Base-by-base conservation (phyloP, 192 early-diverging fungal species). In the Backusella macrospora region DNA sequence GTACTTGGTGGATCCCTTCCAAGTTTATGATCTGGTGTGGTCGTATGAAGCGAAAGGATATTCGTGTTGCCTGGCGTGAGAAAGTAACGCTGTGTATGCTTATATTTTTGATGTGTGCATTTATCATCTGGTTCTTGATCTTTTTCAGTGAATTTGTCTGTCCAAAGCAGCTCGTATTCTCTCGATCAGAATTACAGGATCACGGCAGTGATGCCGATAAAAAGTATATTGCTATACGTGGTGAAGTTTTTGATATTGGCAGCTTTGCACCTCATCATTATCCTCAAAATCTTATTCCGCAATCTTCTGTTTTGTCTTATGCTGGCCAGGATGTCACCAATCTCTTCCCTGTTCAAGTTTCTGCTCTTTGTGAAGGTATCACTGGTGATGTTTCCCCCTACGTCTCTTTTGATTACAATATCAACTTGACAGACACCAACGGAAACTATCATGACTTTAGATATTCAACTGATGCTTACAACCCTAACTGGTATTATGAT, bases 31-130 rank as follows among this genome's bases (percentile, higher is more conserved):
- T 74, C 0, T 78, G 74, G 46, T 90, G 91, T 79, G 94, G 90
- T 66, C 81, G 84, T 68, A 93, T 97, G 93, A 94, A 93, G 82
- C 91, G 95, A 37, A 89, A 93, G 70, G 95, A 98, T 80, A 87
- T 98, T 52, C 93, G 89, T 49, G 94, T 96, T 92, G 96, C 96
- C 6, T 98, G 95, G 95, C 89, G 96, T 65, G 97, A 98, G 80
- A 98, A 98, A 82, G 86, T 92, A 1, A 84, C 91, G 4, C 84
- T 99, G 12, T 96, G 94, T 81, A 76, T 95, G 65, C 78, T 98
- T 68, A 96, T 99, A 65, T 85, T 92, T 66, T 76, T 95, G 29
- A 79, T 95, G 78, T 96, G 93, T 66, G 88, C 78, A 5, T 69
- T 91, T 43, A 85, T 96, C 44, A 85, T 97, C 34, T 98, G 97